Evolutionary conservation across 805 yeast species (phyloP).

Genomic region (Yarrowia sp.): DNA sequence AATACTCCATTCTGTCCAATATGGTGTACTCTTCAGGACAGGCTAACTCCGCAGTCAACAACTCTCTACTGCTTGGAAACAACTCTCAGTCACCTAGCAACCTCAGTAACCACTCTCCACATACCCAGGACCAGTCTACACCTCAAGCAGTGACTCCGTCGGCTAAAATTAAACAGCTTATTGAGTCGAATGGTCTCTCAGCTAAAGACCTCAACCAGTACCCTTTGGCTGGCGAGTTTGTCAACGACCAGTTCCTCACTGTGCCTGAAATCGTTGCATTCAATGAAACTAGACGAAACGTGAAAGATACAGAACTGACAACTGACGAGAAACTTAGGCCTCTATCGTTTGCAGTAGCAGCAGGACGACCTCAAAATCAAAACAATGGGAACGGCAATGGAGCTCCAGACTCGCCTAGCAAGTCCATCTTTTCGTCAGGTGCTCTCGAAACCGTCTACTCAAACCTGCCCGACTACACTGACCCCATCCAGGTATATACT

Average conservation of each 20-base stretch:
- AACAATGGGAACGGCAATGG: conserved; percentile 18
- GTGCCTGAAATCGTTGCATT: conserved; percentile 17
- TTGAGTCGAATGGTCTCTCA: conserved; percentile 13
- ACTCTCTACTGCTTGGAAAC: conserved; percentile 11
- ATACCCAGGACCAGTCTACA: conserved; percentile 12
- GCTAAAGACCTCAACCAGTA: not conserved
- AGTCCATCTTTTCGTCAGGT: conserved; percentile 8
- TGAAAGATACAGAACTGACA: not conserved
- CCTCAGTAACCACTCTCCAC: conserved; percentile 8
- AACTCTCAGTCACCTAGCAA: conserved; percentile 6
- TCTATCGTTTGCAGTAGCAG: not conserved
- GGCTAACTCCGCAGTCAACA: not conserved
- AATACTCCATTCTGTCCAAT: conserved; percentile 39
- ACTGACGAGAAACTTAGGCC: conserved; percentile 16
- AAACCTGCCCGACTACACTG: conserved; percentile 23
- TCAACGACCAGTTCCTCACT: not conserved
- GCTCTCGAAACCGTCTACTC: conserved; percentile 16
- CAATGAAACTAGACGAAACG: not conserved
- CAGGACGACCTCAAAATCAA: not conserved
- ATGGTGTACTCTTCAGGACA: conserved; percentile 32
- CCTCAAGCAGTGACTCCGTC: conserved; percentile 6
- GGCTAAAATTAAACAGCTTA: conserved; percentile 13
- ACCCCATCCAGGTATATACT: conserved; percentile 51
- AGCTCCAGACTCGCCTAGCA: not conserved
- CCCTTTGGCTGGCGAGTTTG: not conserved